Evolutionary conservation across 805 yeast species (phyloP), one percentile per base, ranked within the genome.

Genomic region (Candida fluviatilis): DNA sequence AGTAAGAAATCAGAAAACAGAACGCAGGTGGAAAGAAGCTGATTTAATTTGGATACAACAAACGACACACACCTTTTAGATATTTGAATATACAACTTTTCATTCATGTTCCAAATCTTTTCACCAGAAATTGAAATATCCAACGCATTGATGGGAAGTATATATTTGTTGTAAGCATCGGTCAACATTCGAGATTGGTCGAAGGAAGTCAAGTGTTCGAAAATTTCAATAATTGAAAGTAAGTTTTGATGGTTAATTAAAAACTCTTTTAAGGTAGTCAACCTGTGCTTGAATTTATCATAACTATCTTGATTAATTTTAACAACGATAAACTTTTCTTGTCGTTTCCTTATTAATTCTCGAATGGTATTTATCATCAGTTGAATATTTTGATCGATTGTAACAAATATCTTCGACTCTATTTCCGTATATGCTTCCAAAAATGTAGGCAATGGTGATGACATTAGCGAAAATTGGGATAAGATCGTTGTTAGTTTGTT

Each of bases 341-440:
- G 77, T 31, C 93, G 62, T 49, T 80, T 84, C 45, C 96, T 67
- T 29, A 85, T 66, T 3, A 84, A 58, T 42, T 90, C 96, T 39
- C 97, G 72, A 0, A 87, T 76, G 31, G 84, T 53, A 36, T 76
- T 73, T 1, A 80, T 75, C 60, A 82, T 77, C 39, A 79, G 85
- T 50, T 82, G 80, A 8, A 79, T 53, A 29, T 75, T 73, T 18
- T 66, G 71, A 26, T 87, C 95, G 66, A 90, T 76, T 1, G 69
- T 57, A 2, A 54, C 59, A 23, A 80, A 67, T 0, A 75, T 46
- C 1, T 57, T 54, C 61, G 57, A 6, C 75, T 43, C 0, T 65
- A 48, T 73, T 82, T 71, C 1, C 84, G 38, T n/a, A n/a, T 31
- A 14, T 8, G n/a, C 14, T n/a, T 31, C 35, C 16, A 31, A 8